A percentile compares a stretch with the other conserved stretches of the same genome.
These are phyloP conservation scores for Pseudonitzschia multiseries DNA, from an alignment of 108 stramenopile genomes.

Conservation along the genomic window DNA sequence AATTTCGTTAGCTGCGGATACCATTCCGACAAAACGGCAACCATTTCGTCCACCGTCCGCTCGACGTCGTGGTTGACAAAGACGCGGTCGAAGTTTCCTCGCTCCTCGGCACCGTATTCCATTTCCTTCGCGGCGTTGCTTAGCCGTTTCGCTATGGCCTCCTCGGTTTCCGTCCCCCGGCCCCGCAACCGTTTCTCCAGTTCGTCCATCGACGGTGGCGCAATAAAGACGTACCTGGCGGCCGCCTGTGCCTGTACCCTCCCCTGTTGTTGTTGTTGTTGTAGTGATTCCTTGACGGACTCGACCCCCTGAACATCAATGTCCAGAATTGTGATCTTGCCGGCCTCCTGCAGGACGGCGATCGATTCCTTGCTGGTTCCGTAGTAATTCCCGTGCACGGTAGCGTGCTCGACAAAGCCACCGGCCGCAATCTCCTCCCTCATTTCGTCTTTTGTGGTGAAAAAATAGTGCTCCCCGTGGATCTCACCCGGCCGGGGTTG, in stretches of 20 bases:
- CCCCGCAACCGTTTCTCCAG: slow-evolving; percentile 85
- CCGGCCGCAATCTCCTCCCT: slow-evolving; percentile 78
- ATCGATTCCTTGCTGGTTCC: slow-evolving; percentile 70
- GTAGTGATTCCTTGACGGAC: slow-evolving; percentile 69
- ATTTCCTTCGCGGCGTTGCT: slow-evolving; percentile 87
- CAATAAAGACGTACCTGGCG: slow-evolving; percentile 88
- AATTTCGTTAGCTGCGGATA: slow-evolving; percentile 62
- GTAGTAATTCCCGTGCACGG: slow-evolving; percentile 94
- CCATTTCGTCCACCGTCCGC: slow-evolving; percentile 54
- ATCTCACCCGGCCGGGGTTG: slow-evolving; percentile 85
- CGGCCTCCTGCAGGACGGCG: slow-evolving; percentile 63
- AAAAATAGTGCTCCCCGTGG: slow-evolving; percentile 92
- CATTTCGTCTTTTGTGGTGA: slow-evolving; percentile 76
- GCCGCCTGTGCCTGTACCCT: slow-evolving; percentile 37
- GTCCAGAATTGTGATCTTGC: slow-evolving; percentile 92
- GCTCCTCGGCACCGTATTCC: slow-evolving; percentile 72
- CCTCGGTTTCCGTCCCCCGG: slow-evolving; percentile 91
- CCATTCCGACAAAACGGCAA: slow-evolving; percentile 56
- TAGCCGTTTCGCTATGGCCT: slow-evolving; percentile 71
- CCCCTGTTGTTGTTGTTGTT: no score
- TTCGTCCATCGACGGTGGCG: slow-evolving; percentile 89
- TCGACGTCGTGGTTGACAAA: slow-evolving; percentile 73
- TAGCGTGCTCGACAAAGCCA: slow-evolving; percentile 85
- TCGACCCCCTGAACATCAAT: slow-evolving; percentile 88
- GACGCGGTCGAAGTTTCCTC: slow-evolving; percentile 54